These are phyloP conservation scores for Salicornia ramosissima DNA, from an alignment of 148 eudicot species.

Conservation along the genomic window DNA sequence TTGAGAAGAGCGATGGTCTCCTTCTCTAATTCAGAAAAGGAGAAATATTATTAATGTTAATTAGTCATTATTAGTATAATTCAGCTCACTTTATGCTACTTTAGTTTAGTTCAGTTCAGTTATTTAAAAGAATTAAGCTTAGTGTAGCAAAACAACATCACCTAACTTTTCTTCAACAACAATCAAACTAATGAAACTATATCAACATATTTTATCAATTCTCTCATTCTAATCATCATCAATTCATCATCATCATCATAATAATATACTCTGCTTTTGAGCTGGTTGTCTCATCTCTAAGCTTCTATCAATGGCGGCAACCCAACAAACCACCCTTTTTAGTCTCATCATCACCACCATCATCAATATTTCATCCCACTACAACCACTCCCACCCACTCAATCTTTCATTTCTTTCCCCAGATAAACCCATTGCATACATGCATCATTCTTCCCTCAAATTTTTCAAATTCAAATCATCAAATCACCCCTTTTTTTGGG, in stretches of 20 bases:
- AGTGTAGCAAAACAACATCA: no score
- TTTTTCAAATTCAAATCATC: background rate
- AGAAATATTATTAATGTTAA: no score
- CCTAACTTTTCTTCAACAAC: conserved; percentile 5
- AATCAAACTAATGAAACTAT: background rate
- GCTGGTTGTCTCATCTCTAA: background rate
- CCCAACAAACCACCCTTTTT: conserved; percentile 9
- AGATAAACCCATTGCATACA: no score
- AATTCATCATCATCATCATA: background rate
- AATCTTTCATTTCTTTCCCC: background rate
- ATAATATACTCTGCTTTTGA: background rate
- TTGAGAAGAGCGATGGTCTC: no score
- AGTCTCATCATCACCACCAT: conserved; percentile 13
- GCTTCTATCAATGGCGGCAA: conserved; percentile 17
- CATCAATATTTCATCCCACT: conserved; percentile 4
- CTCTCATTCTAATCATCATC: background rate
- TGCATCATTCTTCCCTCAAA: no score
- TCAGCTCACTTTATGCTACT: no score
- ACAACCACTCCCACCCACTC: conserved; percentile 7
- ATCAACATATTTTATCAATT: background rate
- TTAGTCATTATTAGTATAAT: no score
- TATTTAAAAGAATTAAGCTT: no score
- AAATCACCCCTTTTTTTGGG: background rate
- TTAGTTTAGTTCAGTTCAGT: no score
- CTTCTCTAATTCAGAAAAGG: no score